Evolutionary conservation across 2,329 filamentous ascomycete genomes (phyloP), one percentile per base, ranked within the genome.

Genomic region (Cylindrodendrum hubeiense): DNA sequence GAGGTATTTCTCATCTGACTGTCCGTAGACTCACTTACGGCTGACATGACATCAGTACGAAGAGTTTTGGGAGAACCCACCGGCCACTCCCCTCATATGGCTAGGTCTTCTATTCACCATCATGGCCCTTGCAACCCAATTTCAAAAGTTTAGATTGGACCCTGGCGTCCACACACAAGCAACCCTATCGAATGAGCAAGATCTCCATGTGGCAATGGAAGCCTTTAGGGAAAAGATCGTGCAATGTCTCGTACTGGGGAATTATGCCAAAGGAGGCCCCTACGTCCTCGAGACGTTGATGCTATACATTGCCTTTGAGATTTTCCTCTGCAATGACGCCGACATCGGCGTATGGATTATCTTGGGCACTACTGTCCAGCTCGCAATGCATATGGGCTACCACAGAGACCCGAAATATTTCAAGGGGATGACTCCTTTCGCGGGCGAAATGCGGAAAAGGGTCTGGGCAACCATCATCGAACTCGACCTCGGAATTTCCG

Each of bases 41-140:
- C 69, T 55, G 44, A 65, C 17, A 39, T 22, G 3, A 4, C 15
- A 4, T 2, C 21, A 83, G 78, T 86, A 86, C 59, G 76, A 80
- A 3, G 71, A 69, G 0, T 86, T 85, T 57, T 86, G 83, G 83
- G 60, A 75, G 7, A 67, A 80, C 10, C 81, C 81, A 4, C 60
- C 69, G 3, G 69, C 67, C 0, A 77, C 75, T 2, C 77, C 83
- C 0, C 72, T 79, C 4, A 79, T 81, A 60, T 86, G 84, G 83
- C 58, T 86, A 10, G 83, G 81, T 1, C 74, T 85, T 2, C 67
- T 86, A 0, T 86, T 82, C 68, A 78, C 77, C 5, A 84, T 86
- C 7, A 73, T 86, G 44, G 80, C 80, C 57, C 74, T 85, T 8
- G 77, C 83, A 2, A 67, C 71, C 6, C 57, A 70, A 4, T 61